Percentiles rank a stretch among this genome's conserved stretches.
These are phyloP conservation scores for Meyerozyma guilliermondii DNA, from an alignment of 1,139 yeast species.

Conservation along the genomic window DNA sequence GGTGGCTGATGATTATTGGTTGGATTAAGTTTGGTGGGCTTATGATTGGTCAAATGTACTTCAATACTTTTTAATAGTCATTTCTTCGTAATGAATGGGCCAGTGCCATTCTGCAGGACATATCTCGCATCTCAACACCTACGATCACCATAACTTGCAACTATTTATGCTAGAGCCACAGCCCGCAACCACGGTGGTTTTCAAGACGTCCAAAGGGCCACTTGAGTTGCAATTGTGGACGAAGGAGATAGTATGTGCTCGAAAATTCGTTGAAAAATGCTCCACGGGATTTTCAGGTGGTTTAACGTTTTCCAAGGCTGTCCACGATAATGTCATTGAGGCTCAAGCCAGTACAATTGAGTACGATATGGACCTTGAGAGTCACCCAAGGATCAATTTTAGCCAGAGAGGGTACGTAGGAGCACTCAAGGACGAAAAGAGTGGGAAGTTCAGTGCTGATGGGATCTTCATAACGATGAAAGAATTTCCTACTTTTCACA, in stretches of 20 bases:
- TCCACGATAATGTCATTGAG: conserved; percentile 34
- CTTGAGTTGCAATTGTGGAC: conserved; percentile 68
- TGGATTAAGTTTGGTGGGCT: no score
- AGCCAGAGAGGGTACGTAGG: conserved; percentile 55
- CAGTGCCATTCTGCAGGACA: no score
- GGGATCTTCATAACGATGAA: conserved; percentile 52
- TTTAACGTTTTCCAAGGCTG: conserved; percentile 35
- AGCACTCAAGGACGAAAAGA: conserved; percentile 28
- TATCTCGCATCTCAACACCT: not conserved
- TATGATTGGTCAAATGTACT: no score
- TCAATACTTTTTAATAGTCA: no score
- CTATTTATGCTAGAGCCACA: conserved; percentile 41
- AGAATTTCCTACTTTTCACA: conserved; percentile 41
- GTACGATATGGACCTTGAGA: conserved; percentile 37
- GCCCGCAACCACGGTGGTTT: conserved; percentile 54
- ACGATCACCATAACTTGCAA: not conserved
- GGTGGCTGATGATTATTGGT: no score
- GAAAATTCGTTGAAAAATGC: conserved; percentile 47
- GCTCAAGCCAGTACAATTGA: conserved; percentile 14
- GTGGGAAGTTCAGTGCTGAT: conserved; percentile 25
- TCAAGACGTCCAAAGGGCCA: conserved; percentile 57
- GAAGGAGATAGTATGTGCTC: conserved; percentile 47
- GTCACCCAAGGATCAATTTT: conserved; percentile 51
- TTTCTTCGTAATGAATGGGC: no score
- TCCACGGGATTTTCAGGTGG: conserved; percentile 38